Base-by-base conservation (phyloP, 495 filamentous ascomycete species). In the Daldinia vernicosa region DNA sequence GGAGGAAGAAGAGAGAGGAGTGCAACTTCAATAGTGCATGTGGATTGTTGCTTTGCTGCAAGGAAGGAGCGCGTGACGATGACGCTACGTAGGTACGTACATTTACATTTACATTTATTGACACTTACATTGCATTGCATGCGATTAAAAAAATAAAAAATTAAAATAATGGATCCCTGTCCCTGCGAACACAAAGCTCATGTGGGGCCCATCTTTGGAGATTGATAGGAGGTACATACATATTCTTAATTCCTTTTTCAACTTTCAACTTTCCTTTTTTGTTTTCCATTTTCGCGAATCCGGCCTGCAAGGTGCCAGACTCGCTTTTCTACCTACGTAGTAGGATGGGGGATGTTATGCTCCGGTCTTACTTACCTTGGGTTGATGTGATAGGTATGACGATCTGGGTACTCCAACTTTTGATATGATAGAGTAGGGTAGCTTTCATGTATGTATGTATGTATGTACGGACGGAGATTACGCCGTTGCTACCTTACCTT, bases 21-120 rank as follows among this genome's bases (percentile, higher is more conserved):
- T 28, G 33, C 12, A 32, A 54, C 63, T 60, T 33, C n/a, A n/a
- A n/a, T n/a, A n/a, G 54, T 60, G 60, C 43, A 56, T 63, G 67
- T 70, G 50, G 55, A 56, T 70, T 53, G 22, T 24, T 24, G 24
- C 3, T 26, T 47, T 53, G 68, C 68, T 66, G 68, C 56, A 66
- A 51, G 58, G 39, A 51, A 40, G 40, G 14, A 50, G 68, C 68
- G 68, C 68, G 68, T 71, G 68, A 71, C 68, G 68, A 71, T 66
- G 68, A 71, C 58, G 57, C 62, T 66, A 64, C 60, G 26, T 64
- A 50, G 58, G 39, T 65, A 55, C 50, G 17, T 70, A 15, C 22
- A 22, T 58, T 19, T 6, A 39, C 14, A 32, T 24, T 12, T 54
- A 15, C 6, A 55, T 32, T 28, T 22, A n/a, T n/a, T n/a, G n/a